Evolutionary conservation across 2,329 filamentous ascomycete genomes (phyloP).

Genomic region (Gyromitra esculenta): DNA sequence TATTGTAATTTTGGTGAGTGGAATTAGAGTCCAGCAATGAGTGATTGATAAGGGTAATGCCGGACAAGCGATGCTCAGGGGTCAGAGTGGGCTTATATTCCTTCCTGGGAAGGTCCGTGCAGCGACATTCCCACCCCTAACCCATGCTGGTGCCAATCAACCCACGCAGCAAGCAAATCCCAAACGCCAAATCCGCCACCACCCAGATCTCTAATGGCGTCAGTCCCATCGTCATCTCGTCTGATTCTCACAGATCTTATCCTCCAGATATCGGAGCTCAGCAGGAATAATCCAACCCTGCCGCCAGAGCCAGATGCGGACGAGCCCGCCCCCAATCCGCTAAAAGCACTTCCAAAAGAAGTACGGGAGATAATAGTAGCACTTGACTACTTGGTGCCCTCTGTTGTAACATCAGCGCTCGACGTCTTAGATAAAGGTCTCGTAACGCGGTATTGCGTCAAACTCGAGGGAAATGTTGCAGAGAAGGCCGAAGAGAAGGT

Average conservation of each 20-base stretch:
- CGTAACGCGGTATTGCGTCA: constrained; percentile 65
- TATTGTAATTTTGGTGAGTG: not conserved
- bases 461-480: not conserved
- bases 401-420: constrained; percentile 83
- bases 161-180: not conserved
- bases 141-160: not conserved
- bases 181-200: not conserved
- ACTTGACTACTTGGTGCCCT: constrained; percentile 68
- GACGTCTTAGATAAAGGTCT: constrained; percentile 84
- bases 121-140: not conserved
- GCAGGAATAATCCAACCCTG: constrained; percentile 57
- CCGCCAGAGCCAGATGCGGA: not conserved
- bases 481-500: not conserved
- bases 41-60: not conserved
- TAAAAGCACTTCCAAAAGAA: constrained; percentile 48
- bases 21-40: not conserved
- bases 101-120: not conserved
- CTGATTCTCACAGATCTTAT: constrained; percentile 34
- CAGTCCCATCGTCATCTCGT: constrained; percentile 15
- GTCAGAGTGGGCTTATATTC: not conserved
- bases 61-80: not conserved
- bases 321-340: constrained; percentile 22
- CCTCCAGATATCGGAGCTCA: constrained; percentile 61
- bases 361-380: constrained; percentile 60
- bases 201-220: not conserved